Evolutionary conservation across 1,139 yeast genomes (phyloP).

Genomic region (Yamadazyma conglobata): DNA sequence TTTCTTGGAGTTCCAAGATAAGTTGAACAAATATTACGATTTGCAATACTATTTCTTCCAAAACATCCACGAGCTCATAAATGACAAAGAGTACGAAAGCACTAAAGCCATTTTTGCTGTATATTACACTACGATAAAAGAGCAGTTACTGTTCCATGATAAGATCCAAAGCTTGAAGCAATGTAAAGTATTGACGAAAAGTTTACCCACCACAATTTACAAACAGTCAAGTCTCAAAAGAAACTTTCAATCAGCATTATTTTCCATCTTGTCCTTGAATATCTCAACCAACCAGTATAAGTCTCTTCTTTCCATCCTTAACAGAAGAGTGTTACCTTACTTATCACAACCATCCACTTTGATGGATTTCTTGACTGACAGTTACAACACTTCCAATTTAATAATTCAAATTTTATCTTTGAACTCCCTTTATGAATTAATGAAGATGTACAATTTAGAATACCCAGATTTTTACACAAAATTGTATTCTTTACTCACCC

Average conservation of each 20-base stretch:
- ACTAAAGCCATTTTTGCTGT: slow-evolving; percentile 32
- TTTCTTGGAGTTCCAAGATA: slow-evolving; percentile 56
- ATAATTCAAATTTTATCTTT: slow-evolving; percentile 76
- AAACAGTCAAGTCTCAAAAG: slow-evolving; percentile 58
- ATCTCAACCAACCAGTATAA: slow-evolving; percentile 63
- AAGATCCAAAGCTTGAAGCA: slow-evolving; percentile 32
- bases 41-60: slow-evolving; percentile 63
- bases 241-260: slow-evolving; percentile 69
- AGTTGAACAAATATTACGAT: slow-evolving; percentile 57
- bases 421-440: slow-evolving; percentile 83
- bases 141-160: slow-evolving; percentile 22
- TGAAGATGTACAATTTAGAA: slow-evolving; percentile 79
- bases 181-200: slow-evolving; percentile 27
- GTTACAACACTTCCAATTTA: slow-evolving; percentile 64
- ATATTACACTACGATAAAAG: slow-evolving; percentile 35
- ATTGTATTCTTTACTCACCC: slow-evolving; percentile 75
- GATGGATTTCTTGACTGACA: slow-evolving; percentile 92
- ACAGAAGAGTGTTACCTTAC: slow-evolving; percentile 79
- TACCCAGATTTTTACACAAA: slow-evolving; percentile 88
- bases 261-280: slow-evolving; percentile 49
- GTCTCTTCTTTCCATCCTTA: slow-evolving; percentile 63
- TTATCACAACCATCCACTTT: slow-evolving; percentile 75
- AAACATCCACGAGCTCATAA: slow-evolving; percentile 19
- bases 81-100: slow-evolving; percentile 12
- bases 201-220: slow-evolving; percentile 53